Conservation (phyloP, 495 filamentous ascomycete genomes). For the Alectoria sarmentosa region DNA sequence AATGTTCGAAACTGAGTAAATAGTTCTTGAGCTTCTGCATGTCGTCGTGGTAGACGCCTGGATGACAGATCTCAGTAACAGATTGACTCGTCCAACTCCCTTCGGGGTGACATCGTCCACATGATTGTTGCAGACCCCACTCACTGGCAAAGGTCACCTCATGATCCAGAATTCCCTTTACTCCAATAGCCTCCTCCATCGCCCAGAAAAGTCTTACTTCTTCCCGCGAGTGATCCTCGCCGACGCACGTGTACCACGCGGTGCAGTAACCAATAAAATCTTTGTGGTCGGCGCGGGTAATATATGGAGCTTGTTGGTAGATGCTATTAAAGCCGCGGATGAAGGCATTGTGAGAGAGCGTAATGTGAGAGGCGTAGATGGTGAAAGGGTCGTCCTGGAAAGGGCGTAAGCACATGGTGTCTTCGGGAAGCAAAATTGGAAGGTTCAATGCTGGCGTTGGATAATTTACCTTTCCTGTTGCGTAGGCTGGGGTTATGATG, state of each 20-base stretch:
- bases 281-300: background rate
- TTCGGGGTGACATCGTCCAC: background rate
- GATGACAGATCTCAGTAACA: background rate
- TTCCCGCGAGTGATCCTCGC: background rate
- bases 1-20: too few relatives aligned
- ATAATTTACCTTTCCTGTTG: background rate
- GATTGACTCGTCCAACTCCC: background rate
- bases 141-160: background rate
- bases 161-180: background rate
- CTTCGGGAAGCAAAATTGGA: background rate
- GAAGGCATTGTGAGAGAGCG: background rate
- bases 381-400: background rate
- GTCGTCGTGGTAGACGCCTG: too few relatives aligned
- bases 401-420: background rate
- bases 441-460: background rate
- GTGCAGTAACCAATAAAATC: background rate
- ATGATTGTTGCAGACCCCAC: background rate
- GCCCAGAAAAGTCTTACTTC: background rate
- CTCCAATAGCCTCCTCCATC: background rate
- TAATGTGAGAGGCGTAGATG: background rate
- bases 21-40: too few relatives aligned
- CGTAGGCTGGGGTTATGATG: background rate
- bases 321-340: background rate
- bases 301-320: background rate
- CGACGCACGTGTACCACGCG: background rate